phyloP scores from a whole-genome alignment of 345 rosid genomes.

The Cochlearia excelsa region DNA sequence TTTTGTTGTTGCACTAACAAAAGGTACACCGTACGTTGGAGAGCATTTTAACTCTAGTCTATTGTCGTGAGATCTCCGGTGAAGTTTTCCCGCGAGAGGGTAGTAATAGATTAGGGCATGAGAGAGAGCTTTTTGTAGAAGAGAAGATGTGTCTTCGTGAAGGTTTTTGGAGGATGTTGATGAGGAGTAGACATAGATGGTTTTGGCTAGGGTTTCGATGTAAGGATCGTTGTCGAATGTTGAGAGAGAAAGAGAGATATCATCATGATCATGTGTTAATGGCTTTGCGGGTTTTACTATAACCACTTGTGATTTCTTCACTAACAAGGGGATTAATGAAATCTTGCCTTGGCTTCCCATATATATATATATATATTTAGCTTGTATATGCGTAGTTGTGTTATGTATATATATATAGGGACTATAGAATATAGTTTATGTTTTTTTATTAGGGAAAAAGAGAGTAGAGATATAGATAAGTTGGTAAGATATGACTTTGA shows the following conservation, averaged over 20 bases:
- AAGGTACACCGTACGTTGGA: constrained; percentile 49
- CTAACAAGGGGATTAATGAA: constrained; percentile 29
- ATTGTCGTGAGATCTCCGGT: constrained; percentile 41
- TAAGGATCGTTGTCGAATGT: constrained; percentile 51
- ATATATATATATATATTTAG: not conserved
- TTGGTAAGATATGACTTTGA: constrained; percentile 39
- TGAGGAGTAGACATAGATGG: constrained; percentile 44
- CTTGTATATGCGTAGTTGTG: not conserved
- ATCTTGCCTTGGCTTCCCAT: constrained; percentile 30
- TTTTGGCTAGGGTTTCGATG: constrained; percentile 44
- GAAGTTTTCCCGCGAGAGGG: constrained; percentile 60
- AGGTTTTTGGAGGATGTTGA: not conserved
- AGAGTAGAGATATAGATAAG: constrained; percentile 1
- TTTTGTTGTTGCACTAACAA: constrained; percentile 38
- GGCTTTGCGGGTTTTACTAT: constrained; percentile 48
- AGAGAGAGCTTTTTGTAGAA: constrained; percentile 51
- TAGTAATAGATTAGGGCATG: constrained; percentile 49
- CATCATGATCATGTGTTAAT: constrained; percentile 26
- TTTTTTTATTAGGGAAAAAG: not conserved
- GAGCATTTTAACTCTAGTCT: constrained; percentile 41
- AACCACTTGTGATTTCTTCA: constrained; percentile 28
- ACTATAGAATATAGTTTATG: constrained; percentile 4
- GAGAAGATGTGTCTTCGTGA: constrained; percentile 33
- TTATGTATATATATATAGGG: constrained; percentile 7
- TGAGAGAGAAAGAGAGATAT: constrained; percentile 47